A percentile compares a stretch with the other conserved stretches of the same genome.
Evolutionary conservation across 208 protist genomes (phyloP).

Genomic region (Herpetomonas tarakana): DNA sequence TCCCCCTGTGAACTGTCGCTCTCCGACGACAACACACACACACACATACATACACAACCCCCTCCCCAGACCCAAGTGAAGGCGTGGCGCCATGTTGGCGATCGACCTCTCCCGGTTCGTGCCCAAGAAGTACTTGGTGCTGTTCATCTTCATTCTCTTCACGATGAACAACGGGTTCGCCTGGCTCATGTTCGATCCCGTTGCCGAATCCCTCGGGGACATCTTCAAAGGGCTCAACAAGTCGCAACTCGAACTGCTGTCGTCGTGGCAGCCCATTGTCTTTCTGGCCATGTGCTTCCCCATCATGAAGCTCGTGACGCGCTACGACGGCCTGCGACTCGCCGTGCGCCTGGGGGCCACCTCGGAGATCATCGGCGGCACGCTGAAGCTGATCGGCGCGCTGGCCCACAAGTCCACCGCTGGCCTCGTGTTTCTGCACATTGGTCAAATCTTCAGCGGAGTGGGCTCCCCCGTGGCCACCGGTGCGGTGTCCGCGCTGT

Average conservation of each 20-base stretch:
- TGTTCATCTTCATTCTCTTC: slow-evolving; percentile 82
- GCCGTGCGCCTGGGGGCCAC: slow-evolving; percentile 64
- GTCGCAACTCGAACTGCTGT: slow-evolving; percentile 65
- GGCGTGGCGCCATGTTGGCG: slow-evolving; percentile 19
- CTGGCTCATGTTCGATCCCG: slow-evolving; percentile 89
- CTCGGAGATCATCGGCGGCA: slow-evolving; percentile 58
- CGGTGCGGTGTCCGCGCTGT: slow-evolving; percentile 74
- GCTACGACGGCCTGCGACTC: slow-evolving; percentile 67
- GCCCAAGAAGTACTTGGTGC: slow-evolving; percentile 65
- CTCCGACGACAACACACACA: no score
- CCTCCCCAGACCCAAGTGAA: no score
- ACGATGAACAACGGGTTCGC: slow-evolving; percentile 86
- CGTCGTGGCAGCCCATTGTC: slow-evolving; percentile 79
- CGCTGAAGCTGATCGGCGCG: slow-evolving; percentile 63
- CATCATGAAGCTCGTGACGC: slow-evolving; percentile 74
- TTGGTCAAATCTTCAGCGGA: slow-evolving; percentile 84
- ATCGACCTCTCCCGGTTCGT: slow-evolving; percentile 16
- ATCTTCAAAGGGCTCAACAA: slow-evolving; percentile 58
- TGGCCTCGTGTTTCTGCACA: slow-evolving; percentile 64
- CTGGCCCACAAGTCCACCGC: slow-evolving; percentile 29
- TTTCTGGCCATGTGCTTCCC: slow-evolving; percentile 70
- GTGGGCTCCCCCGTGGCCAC: slow-evolving; percentile 83
- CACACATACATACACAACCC: no score
- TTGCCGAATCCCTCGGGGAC: slow-evolving; percentile 61
- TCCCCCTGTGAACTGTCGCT: no score